Conservation (phyloP, 2,329 filamentous ascomycete genomes). For the Shiraia bambusicola region DNA sequence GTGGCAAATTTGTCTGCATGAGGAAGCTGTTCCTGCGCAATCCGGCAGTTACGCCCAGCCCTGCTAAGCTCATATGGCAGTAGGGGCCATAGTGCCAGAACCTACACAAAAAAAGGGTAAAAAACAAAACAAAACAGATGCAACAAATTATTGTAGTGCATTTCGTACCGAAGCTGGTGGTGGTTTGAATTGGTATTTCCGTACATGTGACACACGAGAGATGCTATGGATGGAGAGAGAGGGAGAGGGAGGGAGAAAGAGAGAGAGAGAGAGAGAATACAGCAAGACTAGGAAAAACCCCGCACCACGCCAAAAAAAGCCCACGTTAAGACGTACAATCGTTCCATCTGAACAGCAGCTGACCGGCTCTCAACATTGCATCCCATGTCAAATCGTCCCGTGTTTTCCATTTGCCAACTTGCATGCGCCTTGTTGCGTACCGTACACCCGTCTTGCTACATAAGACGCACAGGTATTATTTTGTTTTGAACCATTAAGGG, state of each 20-base stretch:
- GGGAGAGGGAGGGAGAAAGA: constrained; percentile 23
- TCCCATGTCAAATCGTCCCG: constrained; percentile 34
- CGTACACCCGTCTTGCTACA: constrained; percentile 25
- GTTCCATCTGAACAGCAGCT: constrained; percentile 29
- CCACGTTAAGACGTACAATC: constrained; percentile 41
- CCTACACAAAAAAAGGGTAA: too few relatives aligned
- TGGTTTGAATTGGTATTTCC: constrained; percentile 30
- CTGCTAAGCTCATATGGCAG: constrained; percentile 15
- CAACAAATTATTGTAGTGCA: constrained; percentile 25
- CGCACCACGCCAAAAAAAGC: constrained; percentile 36
- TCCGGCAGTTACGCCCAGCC: constrained; percentile 23
- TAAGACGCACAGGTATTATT: constrained; percentile 37
- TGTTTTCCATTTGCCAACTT: constrained; percentile 19
- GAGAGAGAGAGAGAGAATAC: constrained; percentile 25
- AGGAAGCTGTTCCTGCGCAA: constrained; percentile 17
- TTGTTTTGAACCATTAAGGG: constrained; percentile 39
- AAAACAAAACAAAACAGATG: neutral
- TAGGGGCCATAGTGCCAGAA: constrained; percentile 20
- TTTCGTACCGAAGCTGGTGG: constrained; percentile 26
- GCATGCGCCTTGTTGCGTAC: constrained; percentile 17
- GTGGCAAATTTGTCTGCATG: constrained; percentile 17
- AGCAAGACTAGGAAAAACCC: constrained; percentile 29
- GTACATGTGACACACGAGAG: constrained; percentile 28
- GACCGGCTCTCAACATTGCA: constrained; percentile 34
- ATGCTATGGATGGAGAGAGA: constrained; percentile 32